These are phyloP conservation scores for Nelumbo lutea DNA, from an alignment of 164 flowering plant species.

Conservation along the genomic window DNA sequence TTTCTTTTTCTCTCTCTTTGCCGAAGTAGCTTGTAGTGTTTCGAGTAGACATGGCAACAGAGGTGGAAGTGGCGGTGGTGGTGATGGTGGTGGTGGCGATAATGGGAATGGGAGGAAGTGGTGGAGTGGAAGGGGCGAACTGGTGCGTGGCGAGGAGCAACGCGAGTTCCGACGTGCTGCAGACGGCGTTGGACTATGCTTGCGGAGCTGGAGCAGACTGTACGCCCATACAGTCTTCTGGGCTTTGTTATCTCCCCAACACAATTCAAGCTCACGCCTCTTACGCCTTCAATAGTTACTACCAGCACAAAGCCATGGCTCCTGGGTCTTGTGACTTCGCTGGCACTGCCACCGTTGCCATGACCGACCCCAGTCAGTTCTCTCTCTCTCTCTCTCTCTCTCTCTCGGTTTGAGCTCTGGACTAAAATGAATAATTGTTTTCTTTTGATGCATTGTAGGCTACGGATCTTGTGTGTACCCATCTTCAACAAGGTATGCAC, in stretches of 20 bases:
- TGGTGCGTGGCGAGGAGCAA: slow-evolving; percentile 83
- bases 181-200: slow-evolving; percentile 67
- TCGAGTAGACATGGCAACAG: not conserved
- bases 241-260: slow-evolving; percentile 75
- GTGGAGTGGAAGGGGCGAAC: slow-evolving; percentile 6
- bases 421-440: not conserved
- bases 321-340: slow-evolving; percentile 72
- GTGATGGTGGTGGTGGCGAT: not conserved
- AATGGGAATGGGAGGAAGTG: not conserved
- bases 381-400: slow-evolving; percentile 1
- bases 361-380: slow-evolving; percentile 67
- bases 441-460: slow-evolving; percentile 29
- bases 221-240: slow-evolving; percentile 41
- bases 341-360: slow-evolving; percentile 64
- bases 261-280: slow-evolving; percentile 76
- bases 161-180: slow-evolving; percentile 46
- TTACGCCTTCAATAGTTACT: slow-evolving; percentile 80
- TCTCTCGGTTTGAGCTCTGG: not conserved
- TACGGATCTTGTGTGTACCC: slow-evolving; percentile 87
- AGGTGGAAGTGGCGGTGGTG: not conserved
- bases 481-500: slow-evolving; percentile 47
- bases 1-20: not conserved
- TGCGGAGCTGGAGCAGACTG: slow-evolving; percentile 77
- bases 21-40: not conserved
- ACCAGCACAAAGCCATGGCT: slow-evolving; percentile 45